These are phyloP conservation scores for Xerophyta viscosa DNA, from an alignment of 106 monocot species.

Conservation along the genomic window DNA sequence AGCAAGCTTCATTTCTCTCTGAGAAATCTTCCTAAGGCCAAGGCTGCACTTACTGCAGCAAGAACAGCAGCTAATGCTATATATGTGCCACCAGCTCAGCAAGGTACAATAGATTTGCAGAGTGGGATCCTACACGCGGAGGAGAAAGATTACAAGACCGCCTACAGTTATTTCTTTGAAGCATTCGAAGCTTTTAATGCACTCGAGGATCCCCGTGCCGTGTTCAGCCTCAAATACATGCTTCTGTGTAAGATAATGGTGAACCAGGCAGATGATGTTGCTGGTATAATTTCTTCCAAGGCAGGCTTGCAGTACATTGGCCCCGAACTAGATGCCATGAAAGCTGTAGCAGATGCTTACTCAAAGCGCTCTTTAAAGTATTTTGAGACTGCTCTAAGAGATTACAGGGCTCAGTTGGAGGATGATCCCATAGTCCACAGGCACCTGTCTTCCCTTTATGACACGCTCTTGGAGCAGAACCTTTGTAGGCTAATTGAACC, in stretches of 20 bases:
- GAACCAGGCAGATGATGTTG: constrained; percentile 84
- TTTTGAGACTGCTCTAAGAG: constrained; percentile 70
- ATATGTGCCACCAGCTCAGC: constrained; percentile 89
- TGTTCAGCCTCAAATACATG: constrained; percentile 96
- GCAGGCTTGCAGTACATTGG: constrained; percentile 81
- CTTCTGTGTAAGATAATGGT: constrained; percentile 99
- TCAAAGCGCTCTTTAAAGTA: constrained; percentile 69
- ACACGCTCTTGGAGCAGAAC: constrained; percentile 88
- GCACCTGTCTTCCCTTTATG: constrained; percentile 84
- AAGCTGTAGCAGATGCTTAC: constrained; percentile 87
- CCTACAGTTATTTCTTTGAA: constrained; percentile 97
- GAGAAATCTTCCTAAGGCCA: constrained; percentile 88
- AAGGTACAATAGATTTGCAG: constrained; percentile 87
- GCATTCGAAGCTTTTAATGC: constrained; percentile 96
- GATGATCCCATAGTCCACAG: constrained; percentile 94
- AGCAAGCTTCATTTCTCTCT: constrained; percentile 94
- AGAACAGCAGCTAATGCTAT: constrained; percentile 94
- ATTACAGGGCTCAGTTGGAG: constrained; percentile 79
- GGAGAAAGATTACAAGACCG: constrained; percentile 95
- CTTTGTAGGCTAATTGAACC: constrained; percentile 91
- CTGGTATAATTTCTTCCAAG: constrained; percentile 92
- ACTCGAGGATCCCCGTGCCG: constrained; percentile 68
- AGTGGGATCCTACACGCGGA: constrained; percentile 94
- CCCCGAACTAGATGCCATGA: constrained; percentile 92
- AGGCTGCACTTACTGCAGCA: constrained; percentile 88